Evolutionary conservation across 495 filamentous ascomycete species (phyloP).

Genomic region (Neurospora sp.): DNA sequence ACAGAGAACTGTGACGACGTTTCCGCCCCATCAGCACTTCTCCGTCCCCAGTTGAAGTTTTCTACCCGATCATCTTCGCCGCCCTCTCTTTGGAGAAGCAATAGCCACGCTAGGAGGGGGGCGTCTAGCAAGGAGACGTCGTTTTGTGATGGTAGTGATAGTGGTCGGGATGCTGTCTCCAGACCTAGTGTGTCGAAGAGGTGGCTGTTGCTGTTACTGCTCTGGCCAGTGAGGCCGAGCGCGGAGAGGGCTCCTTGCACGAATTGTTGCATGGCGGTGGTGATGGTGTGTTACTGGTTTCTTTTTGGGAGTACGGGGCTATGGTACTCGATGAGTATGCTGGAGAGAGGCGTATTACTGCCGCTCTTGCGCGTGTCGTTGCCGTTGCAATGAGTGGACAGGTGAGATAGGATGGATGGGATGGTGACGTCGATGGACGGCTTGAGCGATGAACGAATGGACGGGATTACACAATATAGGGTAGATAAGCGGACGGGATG

Average conservation of each 20-base stretch:
- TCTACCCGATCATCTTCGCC: slow-evolving; percentile 7
- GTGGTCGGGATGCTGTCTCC: slow-evolving; percentile 1
- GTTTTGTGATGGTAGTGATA: not conserved
- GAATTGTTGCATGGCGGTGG: slow-evolving; percentile 8
- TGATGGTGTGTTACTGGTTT: not conserved
- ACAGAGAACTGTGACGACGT: slow-evolving; percentile 1
- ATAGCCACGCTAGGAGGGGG: slow-evolving; percentile 8
- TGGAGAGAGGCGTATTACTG: not conserved
- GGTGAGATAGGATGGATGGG: not conserved
- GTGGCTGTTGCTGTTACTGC: not conserved
- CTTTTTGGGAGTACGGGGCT: not conserved
- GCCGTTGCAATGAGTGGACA: not conserved
- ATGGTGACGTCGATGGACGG: not conserved
- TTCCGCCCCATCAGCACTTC: not conserved
- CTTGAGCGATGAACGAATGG: not conserved
- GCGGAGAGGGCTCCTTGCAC: slow-evolving; percentile 5
- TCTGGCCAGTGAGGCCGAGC: not conserved
- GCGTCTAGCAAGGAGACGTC: not conserved
- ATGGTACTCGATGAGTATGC: not conserved
- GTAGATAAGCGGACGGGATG: not conserved
- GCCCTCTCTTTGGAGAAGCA: slow-evolving; percentile 6
- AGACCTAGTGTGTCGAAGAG: not conserved
- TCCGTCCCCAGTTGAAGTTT: slow-evolving; percentile 6
- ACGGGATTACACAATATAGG: not conserved
- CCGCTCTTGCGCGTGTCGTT: not conserved